phyloP scores from a whole-genome alignment of 345 rosid genomes.

The Cardamine chenopodiifolia region DNA sequence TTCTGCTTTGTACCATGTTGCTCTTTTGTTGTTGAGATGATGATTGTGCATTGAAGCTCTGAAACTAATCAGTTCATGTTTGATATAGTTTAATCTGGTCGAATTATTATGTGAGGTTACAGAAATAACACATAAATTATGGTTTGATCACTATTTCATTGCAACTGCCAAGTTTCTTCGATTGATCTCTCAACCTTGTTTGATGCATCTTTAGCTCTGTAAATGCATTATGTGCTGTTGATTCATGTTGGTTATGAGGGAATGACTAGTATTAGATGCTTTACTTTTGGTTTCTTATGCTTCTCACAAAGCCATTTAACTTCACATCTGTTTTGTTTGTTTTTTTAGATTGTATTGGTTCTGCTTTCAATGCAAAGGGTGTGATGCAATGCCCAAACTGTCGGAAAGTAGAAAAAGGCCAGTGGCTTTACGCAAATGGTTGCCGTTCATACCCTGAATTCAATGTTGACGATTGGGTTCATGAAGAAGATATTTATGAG shows the following conservation, averaged over 20 bases:
- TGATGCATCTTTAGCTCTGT: constrained; percentile 18
- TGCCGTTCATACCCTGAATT: constrained; percentile 74
- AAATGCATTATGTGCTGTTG: constrained; percentile 14
- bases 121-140: background rate
- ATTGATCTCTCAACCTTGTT: constrained; percentile 8
- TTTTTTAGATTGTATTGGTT: constrained; percentile 89
- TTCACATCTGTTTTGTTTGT: constrained; percentile 22
- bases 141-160: constrained; percentile 22
- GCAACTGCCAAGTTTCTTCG: constrained; percentile 10
- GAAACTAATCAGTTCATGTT: constrained; percentile 23
- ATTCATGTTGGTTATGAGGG: background rate
- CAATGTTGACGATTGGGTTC: constrained; percentile 87
- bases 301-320: constrained; percentile 8
- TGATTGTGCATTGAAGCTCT: constrained; percentile 20
- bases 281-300: constrained; percentile 6
- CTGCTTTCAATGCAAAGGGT: constrained; percentile 96
- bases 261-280: background rate
- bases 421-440: constrained; percentile 94
- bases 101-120: constrained; percentile 5
- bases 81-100: constrained; percentile 14
- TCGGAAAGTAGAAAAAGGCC: constrained; percentile 95
- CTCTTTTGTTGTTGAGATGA: background rate
- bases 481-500: constrained; percentile 89
- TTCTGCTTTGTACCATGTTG: constrained; percentile 3
- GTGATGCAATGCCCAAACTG: constrained; percentile 99